Evolutionary conservation across 176 grass and related monocot species (phyloP).

Genomic region (Paspalum notatum): DNA sequence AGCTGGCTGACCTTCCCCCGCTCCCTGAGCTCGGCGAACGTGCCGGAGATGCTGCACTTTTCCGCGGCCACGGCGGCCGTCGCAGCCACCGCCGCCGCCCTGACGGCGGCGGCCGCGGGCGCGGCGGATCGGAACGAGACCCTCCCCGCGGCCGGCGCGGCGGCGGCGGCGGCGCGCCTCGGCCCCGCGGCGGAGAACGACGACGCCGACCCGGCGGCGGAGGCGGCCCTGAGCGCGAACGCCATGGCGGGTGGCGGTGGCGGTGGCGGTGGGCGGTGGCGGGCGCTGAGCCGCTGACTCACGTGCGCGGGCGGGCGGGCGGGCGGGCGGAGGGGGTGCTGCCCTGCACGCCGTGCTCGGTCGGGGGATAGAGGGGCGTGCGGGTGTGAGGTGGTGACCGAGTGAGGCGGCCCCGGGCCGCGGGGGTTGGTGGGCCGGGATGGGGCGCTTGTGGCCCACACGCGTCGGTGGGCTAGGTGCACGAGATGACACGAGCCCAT

Average conservation of each 20-base stretch:
- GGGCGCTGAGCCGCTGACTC: neutral
- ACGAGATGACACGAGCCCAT: no score
- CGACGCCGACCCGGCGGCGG: slow-evolving; percentile 15
- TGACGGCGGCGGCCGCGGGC: slow-evolving; percentile 17
- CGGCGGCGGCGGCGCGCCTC: neutral
- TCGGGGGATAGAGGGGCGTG: neutral
- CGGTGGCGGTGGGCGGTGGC: neutral
- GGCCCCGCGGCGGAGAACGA: slow-evolving; percentile 27
- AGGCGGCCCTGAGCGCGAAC: slow-evolving; percentile 52
- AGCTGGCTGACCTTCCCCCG: slow-evolving; percentile 64
- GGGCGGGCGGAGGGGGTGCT: no score
- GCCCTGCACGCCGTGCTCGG: slow-evolving; percentile 31
- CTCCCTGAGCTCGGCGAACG: slow-evolving; percentile 72
- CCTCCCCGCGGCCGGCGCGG: neutral
- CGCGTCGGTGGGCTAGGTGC: neutral
- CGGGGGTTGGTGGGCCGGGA: slow-evolving; percentile 34
- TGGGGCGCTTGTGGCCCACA: slow-evolving; percentile 28
- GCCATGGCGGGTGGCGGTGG: slow-evolving; percentile 39
- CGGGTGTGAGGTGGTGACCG: neutral
- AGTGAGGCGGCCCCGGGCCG: neutral
- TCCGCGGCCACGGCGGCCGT: slow-evolving; percentile 27
- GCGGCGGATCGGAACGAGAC: slow-evolving; percentile 27
- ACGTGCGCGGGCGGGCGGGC: slow-evolving; percentile 1
- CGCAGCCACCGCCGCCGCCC: slow-evolving; percentile 12
- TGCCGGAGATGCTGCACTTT: slow-evolving; percentile 65